phyloP scores from a whole-genome alignment of 345 rosid genomes.

The Jatropha curcas region DNA sequence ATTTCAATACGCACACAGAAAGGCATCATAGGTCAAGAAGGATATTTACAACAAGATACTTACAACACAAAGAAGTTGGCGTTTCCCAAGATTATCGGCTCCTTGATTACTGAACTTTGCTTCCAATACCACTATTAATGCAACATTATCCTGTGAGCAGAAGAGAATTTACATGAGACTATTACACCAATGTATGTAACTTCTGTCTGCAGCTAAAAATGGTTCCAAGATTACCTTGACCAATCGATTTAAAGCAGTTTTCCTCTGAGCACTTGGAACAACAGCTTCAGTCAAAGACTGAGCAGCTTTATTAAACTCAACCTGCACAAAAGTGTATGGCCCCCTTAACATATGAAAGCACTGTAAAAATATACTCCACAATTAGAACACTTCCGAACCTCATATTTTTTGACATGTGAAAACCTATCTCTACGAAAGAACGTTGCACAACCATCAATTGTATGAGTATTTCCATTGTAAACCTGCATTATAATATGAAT shows the following conservation, averaged over 20 bases:
- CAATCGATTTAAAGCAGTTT: conserved; percentile 78
- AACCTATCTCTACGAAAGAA: conserved; percentile 93
- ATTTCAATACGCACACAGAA: background rate
- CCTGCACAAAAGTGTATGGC: conserved; percentile 44
- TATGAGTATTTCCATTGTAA: conserved; percentile 53
- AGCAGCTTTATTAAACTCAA: conserved; percentile 98
- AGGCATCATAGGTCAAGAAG: background rate
- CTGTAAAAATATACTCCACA: background rate
- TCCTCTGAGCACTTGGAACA: conserved; percentile 79
- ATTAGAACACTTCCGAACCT: conserved; percentile 48
- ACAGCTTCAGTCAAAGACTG: conserved; percentile 94
- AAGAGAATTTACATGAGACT: conserved; percentile 23
- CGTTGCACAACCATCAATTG: conserved; percentile 94
- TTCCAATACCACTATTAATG: conserved; percentile 85
- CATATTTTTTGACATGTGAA: conserved; percentile 96
- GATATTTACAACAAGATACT: conserved; percentile 27
- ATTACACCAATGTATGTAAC: background rate
- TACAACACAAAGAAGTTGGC: conserved; percentile 95
- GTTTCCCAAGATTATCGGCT: conserved; percentile 77
- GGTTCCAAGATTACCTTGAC: conserved; percentile 60
- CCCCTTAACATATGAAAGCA: conserved; percentile 22
- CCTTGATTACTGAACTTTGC: conserved; percentile 90
- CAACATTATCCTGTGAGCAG: conserved; percentile 76
- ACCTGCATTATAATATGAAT: conserved; percentile 47
- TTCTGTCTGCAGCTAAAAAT: conserved; percentile 11